Percentiles rank a stretch among this genome's conserved stretches.
Evolutionary conservation across 2,329 filamentous ascomycete genomes (phyloP).

Genomic region (Didymella glomerata): DNA sequence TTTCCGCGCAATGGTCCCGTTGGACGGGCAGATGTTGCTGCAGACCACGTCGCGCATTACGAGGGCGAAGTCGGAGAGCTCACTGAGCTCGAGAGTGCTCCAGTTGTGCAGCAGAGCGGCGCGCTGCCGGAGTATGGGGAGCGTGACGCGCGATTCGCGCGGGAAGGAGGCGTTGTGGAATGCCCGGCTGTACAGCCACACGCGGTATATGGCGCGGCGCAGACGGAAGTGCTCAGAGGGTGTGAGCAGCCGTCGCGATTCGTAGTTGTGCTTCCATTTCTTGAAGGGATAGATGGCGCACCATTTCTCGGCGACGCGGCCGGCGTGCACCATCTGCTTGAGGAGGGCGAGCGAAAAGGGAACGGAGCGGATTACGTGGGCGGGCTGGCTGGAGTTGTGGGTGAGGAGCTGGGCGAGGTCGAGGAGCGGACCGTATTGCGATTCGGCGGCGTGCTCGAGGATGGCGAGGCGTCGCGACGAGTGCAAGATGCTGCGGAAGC

Average conservation of each 20-base stretch:
- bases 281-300: constrained; percentile 69
- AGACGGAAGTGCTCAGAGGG: not conserved
- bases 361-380: not conserved
- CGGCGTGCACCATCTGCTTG: constrained; percentile 63
- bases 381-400: not conserved
- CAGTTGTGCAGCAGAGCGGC: not conserved
- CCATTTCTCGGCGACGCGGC: constrained; percentile 65
- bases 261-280: constrained; percentile 68
- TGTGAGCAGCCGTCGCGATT: constrained; percentile 62
- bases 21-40: not conserved
- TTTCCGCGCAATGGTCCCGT: not conserved
- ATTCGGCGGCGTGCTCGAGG: constrained; percentile 62
- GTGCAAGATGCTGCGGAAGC: constrained; percentile 62
- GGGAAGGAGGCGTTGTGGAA: not conserved
- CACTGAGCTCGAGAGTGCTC: not conserved
- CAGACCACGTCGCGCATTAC: not conserved
- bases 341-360: not conserved
- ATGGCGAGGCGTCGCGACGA: constrained; percentile 64
- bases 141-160: not conserved
- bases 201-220: not conserved
- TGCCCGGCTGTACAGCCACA: not conserved
- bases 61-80: not conserved
- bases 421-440: constrained; percentile 65
- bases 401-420: constrained; percentile 65
- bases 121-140: not conserved